Evolutionary conservation across 768 basidiomycete species (phyloP), one percentile per base, ranked within the genome.

Genomic region (Clavaria fumosa): DNA sequence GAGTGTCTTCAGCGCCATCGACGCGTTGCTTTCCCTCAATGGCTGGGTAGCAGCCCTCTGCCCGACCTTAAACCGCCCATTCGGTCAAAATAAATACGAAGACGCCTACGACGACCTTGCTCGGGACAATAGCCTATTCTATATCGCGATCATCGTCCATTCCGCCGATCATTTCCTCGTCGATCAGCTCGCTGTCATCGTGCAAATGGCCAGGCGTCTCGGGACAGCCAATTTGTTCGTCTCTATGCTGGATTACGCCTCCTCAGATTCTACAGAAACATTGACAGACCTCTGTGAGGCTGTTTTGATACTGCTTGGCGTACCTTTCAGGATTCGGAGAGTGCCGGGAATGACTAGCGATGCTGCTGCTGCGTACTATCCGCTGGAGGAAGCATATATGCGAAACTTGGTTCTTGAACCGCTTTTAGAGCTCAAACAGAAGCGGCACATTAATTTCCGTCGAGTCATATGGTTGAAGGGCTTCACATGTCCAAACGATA

Each of bases 111-210:
- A 88, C 48, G 90, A 91, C 56, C 76, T 99, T 43, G 75, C 80
- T 18, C 68, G 67, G 23, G 71, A 80, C 37, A 78, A 85, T 47
- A 78, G 81, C 46, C 66, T 96, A 12, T 99, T 96, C 65, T 99
- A 79, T 55, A 71, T 99, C 45, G 91, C 88, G 40, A 81, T 97
- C 47, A 74, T 91, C 45, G 83, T 99, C 31, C 93, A 99, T 57
- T 93, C 89, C 3, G 95, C 95, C 2, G 95, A 99, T 64, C 95
- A 99, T 55, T 99, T 99, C 63, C 74, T 97, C 38, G 85, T 96
- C 46, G 95, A 97, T 61, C 95, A 99, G 55, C 77, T 99, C 32
- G 88, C 95, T 14, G 86, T 95, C 48, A 97, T 99, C 46, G 83
- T 99, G 6, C 95, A 99, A 54, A 72, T 99, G 52, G 85, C 85